Base-by-base conservation (phyloP, 495 filamentous ascomycete species). In the Penicillium flavigenum region DNA sequence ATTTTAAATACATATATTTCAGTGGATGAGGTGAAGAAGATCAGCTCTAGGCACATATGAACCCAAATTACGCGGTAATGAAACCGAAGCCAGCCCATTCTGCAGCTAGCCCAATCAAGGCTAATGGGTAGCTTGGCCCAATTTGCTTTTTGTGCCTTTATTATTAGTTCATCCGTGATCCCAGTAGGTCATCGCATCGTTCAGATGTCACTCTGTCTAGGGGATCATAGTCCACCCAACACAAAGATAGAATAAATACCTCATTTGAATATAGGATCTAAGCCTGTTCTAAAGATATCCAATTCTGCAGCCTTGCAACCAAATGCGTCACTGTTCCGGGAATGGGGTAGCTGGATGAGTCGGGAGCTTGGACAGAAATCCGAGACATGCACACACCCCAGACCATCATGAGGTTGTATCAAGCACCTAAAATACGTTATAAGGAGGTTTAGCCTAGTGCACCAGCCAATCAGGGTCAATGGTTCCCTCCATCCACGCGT, bases 401-500 rank as follows among this genome's bases (percentile, higher is more conserved):
- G 39, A 26, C 29, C 42, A 46, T 34, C 29, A 54, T 34, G 51
- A 57, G 20, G 48, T 27, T 31, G 38, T 43, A 32, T n/a, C 43
- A 26, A 41, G 26, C 22, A 42, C 7, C 45, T 17, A 32, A 24
- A 29, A 51, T 16, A 58, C 4, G 10, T 38, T 39, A 7, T 29
- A 52, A 34, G 42, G 47, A 56, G 34, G 36, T 55, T 47, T 51
- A 41, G 31, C 47, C 29, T 27, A 48, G 46, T 29, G 14, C 54
- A 41, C 22, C 31, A 51, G 42, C 66, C 66, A 68, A 50, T 61
- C 44, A 66, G 31, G 26, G 16, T 26, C 5, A 26, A 20, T 9
- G 55, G 47, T 27, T 59, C 16, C 17, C n/a, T 65, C 59, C 45
- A 50, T 66, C 56, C 56, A 51, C 45, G 53, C 38, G 43, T 52